phyloP scores from a whole-genome alignment of 257 asterid species.

The Solanum medicagineum region DNA sequence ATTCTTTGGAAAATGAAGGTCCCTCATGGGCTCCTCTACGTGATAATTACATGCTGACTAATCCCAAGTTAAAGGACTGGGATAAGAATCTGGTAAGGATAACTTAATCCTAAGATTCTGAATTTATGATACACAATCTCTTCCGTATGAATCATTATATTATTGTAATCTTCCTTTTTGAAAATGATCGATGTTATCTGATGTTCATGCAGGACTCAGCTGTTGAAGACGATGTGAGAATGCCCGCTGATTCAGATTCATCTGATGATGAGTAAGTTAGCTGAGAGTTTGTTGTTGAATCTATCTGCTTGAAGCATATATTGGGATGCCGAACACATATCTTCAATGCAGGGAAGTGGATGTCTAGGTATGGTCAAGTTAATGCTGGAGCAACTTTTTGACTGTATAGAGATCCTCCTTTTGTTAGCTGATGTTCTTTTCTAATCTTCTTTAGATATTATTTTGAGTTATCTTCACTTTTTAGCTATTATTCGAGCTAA shows the following conservation, averaged over 20 bases:
- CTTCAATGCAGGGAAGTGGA: background rate
- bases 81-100: conserved; percentile 65
- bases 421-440: background rate
- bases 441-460: background rate
- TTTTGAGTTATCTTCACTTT: background rate
- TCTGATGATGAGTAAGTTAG: conserved; percentile 40
- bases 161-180: too few species aligned
- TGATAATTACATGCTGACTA: conserved; percentile 81
- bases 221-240: conserved; percentile 32
- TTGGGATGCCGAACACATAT: background rate
- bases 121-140: background rate
- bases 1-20: conserved; percentile 31
- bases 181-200: background rate
- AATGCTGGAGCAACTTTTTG: background rate
- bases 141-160: too few species aligned
- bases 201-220: conserved; percentile 31
- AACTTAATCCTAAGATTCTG: background rate
- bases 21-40: conserved; percentile 90
- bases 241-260: conserved; percentile 33
- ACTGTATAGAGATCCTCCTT: background rate
- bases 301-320: background rate
- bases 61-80: conserved; percentile 83
- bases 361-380: background rate
- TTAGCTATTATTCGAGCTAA: background rate
- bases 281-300: background rate